Percentiles rank a stretch among this genome's conserved stretches.
Conservation (phyloP, 2,329 filamentous ascomycete genomes). For the Sporothrix pallida region DNA sequence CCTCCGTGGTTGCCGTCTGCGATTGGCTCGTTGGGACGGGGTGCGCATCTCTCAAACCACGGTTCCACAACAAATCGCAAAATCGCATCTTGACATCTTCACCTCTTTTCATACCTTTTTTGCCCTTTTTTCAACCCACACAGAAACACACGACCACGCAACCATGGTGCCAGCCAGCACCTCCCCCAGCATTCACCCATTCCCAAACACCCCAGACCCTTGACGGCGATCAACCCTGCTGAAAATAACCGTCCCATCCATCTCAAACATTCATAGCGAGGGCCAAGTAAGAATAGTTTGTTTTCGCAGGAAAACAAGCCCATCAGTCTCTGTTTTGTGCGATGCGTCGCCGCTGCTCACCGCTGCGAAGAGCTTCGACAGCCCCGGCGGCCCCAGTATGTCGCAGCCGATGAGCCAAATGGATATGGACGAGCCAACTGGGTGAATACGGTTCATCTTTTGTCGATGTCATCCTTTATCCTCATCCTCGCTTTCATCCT, state of each 20-base stretch:
- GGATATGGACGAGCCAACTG: conserved; percentile 33
- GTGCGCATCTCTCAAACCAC: conserved; percentile 25
- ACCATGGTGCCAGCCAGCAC: conserved; percentile 28
- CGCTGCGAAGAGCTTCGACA: background rate
- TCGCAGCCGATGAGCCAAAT: conserved; percentile 19
- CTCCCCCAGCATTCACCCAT: conserved; percentile 5
- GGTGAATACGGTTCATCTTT: conserved; percentile 35
- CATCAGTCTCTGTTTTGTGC: background rate
- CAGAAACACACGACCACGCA: conserved; percentile 7
- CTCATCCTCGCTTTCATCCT: no score
- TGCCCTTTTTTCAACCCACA: background rate
- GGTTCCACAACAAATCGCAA: conserved; percentile 25
- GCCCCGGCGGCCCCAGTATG: conserved; percentile 1
- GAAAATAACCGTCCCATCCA: conserved; percentile 56
- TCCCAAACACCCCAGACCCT: conserved; percentile 39
- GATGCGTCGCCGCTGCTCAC: background rate
- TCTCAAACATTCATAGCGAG: conserved; percentile 53
- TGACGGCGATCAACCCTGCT: conserved; percentile 53
- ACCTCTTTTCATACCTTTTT: background rate
- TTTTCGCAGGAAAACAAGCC: background rate
- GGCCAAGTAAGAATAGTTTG: conserved; percentile 21
- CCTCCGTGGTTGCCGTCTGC: conserved; percentile 24
- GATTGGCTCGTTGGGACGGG: conserved; percentile 19
- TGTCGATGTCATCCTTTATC: conserved; percentile 12
- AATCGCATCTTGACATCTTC: conserved; percentile 17